Percentiles rank a stretch among this genome's conserved stretches.
These are phyloP conservation scores for Leucocoprinus birnbaumii DNA, from an alignment of 768 basidiomycete species.

Conservation along the genomic window DNA sequence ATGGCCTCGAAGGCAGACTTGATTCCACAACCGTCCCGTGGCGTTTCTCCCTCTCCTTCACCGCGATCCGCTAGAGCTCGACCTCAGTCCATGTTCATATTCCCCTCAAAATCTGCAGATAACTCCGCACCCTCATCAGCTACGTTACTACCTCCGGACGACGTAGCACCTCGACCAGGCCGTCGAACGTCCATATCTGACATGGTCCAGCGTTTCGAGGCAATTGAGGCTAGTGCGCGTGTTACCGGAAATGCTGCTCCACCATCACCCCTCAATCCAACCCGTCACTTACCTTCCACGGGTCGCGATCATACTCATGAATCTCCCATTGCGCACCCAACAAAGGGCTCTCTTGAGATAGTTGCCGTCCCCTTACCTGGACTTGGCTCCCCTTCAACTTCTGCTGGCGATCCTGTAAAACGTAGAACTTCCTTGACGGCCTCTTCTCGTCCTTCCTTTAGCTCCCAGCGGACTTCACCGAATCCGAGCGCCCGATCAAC, in stretches of 20 bases:
- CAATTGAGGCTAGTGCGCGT: slow-evolving; percentile 35
- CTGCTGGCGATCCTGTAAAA: neutral
- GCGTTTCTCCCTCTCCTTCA: slow-evolving; percentile 13
- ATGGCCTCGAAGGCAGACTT: slow-evolving; percentile 9
- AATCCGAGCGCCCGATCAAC: neutral
- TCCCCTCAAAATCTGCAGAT: slow-evolving; percentile 53
- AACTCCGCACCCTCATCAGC: slow-evolving; percentile 30
- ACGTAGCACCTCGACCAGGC: slow-evolving; percentile 35
- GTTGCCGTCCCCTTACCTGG: slow-evolving; percentile 5
- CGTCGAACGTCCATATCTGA: slow-evolving; percentile 77
- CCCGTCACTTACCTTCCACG: neutral
- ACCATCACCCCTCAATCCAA: slow-evolving; percentile 19
- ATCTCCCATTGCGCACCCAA: neutral
- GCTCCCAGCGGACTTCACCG: neutral
- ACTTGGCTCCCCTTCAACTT: slow-evolving; percentile 2
- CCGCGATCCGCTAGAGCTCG: slow-evolving; percentile 46
- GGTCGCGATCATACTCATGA: slow-evolving; percentile 3
- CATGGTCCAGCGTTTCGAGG: slow-evolving; percentile 83
- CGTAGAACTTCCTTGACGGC: slow-evolving; percentile 8
- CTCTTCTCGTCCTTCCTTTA: neutral
- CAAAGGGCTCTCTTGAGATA: slow-evolving; percentile 1
- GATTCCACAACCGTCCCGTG: slow-evolving; percentile 18
- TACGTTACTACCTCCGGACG: slow-evolving; percentile 45
- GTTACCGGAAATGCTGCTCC: neutral
- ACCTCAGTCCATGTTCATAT: slow-evolving; percentile 81